phyloP scores from a whole-genome alignment of 768 basidiomycete genomes.

The Leccinum subtestaceum region DNA sequence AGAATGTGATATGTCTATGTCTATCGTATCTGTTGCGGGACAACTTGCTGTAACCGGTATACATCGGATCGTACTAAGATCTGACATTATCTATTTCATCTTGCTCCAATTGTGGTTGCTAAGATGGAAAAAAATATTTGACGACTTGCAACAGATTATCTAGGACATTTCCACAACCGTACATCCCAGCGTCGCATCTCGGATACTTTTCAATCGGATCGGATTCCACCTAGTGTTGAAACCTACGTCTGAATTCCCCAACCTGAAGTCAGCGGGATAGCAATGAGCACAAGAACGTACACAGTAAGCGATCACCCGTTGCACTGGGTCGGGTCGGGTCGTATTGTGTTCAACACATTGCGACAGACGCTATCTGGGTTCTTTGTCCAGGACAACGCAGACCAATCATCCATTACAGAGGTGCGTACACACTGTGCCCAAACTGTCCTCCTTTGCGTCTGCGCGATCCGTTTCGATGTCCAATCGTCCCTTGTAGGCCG shows the following conservation, averaged over 20 bases:
- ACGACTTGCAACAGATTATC: background rate
- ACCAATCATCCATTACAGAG: background rate
- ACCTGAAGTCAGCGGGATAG: background rate
- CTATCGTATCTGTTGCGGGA: background rate
- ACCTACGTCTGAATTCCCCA: background rate
- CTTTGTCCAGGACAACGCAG: conserved; percentile 20
- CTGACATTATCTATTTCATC: background rate
- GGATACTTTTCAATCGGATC: background rate
- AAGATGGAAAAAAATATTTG: background rate
- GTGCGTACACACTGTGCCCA: conserved; percentile 1
- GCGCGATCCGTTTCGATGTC: background rate
- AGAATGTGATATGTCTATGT: background rate
- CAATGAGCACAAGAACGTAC: conserved; percentile 14
- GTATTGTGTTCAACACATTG: no score
- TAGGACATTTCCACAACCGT: background rate
- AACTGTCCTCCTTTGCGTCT: background rate
- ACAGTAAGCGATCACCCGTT: conserved; percentile 7
- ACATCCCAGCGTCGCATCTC: background rate
- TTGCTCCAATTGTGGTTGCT: background rate
- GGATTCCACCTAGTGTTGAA: background rate
- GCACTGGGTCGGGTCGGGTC: background rate
- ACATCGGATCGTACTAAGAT: background rate
- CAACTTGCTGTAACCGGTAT: background rate
- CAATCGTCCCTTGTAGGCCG: conserved; percentile 10
- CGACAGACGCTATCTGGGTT: conserved; percentile 19